A percentile compares a stretch with the other conserved stretches of the same genome.
These are phyloP conservation scores for Hyphodiscus sp. DNA, from an alignment of 2,329 filamentous ascomycete species.

Conservation along the genomic window DNA sequence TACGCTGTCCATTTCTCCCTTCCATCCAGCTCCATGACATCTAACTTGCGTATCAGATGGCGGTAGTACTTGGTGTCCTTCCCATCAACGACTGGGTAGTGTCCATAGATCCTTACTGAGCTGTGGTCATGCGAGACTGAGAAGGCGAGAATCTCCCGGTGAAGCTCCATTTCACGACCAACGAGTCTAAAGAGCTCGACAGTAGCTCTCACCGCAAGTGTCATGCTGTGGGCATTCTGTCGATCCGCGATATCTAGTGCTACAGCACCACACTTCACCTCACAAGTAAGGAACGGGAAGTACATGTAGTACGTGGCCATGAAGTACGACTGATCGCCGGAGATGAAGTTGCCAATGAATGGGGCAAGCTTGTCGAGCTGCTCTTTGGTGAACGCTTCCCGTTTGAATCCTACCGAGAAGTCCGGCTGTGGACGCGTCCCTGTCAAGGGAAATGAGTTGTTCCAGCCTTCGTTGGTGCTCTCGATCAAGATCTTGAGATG, in stretches of 20 bases:
- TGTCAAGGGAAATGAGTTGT: too few relatives aligned
- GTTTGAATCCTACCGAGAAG: too few relatives aligned
- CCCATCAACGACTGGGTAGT: conserved; percentile 9
- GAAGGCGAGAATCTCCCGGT: conserved; percentile 37
- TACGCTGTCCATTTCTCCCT: conserved; percentile 26
- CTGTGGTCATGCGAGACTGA: conserved; percentile 24
- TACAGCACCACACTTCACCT: conserved; percentile 36
- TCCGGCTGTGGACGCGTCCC: too few relatives aligned
- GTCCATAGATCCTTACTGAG: background rate
- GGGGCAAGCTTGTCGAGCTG: conserved; percentile 37
- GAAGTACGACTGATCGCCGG: conserved; percentile 24
- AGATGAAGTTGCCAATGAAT: conserved; percentile 32
- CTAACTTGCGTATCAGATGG: conserved; percentile 24
- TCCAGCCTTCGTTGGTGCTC: too few relatives aligned
- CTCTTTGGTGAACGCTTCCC: conserved; percentile 19
- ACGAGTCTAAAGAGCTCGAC: conserved; percentile 24
- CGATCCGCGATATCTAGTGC: conserved; percentile 33
- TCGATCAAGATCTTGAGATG: conserved; percentile 33
- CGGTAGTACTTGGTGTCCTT: conserved; percentile 22
- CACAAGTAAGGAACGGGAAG: conserved; percentile 43
- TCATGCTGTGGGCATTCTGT: conserved; percentile 35
- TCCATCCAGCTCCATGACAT: conserved; percentile 16
- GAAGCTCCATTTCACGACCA: conserved; percentile 13
- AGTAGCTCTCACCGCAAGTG: conserved; percentile 31
- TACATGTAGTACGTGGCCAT: conserved; percentile 39